These are phyloP conservation scores for Diaporthe amygdali DNA, from an alignment of 2,329 filamentous ascomycete genomes.

Conservation along the genomic window DNA sequence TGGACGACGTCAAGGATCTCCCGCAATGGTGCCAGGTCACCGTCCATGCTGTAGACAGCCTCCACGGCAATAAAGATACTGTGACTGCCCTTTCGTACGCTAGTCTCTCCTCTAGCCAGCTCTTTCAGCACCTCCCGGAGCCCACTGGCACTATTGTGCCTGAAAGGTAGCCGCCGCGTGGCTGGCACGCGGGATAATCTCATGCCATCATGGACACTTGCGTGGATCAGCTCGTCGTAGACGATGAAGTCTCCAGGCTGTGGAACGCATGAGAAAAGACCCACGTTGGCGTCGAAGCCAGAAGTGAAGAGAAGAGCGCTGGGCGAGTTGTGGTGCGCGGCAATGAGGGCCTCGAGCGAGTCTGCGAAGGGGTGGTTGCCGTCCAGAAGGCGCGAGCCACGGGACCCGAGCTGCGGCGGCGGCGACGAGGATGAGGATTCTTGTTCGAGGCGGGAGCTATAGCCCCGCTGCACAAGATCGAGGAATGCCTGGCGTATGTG, in stretches of 20 bases:
- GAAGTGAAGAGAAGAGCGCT: constrained; percentile 60
- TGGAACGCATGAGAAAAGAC: constrained; percentile 65
- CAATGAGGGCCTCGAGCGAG: constrained; percentile 50
- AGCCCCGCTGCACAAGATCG: constrained; percentile 34
- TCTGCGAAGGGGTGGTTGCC: constrained; percentile 54
- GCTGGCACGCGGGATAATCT: constrained; percentile 48
- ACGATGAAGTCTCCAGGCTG: constrained; percentile 67
- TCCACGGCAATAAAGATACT: constrained; percentile 75
- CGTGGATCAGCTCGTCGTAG: constrained; percentile 78
- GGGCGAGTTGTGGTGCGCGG: constrained; percentile 50
- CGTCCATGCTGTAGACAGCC: constrained; percentile 83
- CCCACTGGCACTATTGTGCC: constrained; percentile 57
- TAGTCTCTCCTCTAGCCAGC: constrained; percentile 40
- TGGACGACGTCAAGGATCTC: constrained; percentile 66
- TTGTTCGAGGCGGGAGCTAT: neutral
- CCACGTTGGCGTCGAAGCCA: constrained; percentile 70
- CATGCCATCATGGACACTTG: constrained; percentile 82
- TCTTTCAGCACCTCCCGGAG: constrained; percentile 30
- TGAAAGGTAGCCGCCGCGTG: constrained; percentile 60
- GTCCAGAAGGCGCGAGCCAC: constrained; percentile 58
- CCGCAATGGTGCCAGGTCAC: constrained; percentile 69
- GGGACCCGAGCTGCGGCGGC: constrained; percentile 47
- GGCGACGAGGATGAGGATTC: neutral
- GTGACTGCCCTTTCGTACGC: constrained; percentile 42
- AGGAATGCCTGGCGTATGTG: constrained; percentile 69